phyloP scores from a whole-genome alignment of 139 green algal species.

The Limnomonas spitsbergensis region DNA sequence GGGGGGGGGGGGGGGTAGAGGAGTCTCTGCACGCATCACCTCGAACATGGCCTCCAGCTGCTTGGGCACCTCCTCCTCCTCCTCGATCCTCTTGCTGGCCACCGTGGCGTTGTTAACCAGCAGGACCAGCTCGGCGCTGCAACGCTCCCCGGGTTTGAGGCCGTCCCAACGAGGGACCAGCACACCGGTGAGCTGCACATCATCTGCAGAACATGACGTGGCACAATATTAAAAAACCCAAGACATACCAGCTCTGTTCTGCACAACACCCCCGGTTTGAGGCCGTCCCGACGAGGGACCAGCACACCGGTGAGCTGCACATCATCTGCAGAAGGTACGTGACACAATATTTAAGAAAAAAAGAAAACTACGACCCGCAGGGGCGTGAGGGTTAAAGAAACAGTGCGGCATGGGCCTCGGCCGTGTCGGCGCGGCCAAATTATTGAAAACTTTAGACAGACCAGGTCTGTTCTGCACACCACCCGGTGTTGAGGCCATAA shows the following conservation, averaged over 20 bases:
- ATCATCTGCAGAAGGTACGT: conserved; percentile 53
- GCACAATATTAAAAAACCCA: not conserved
- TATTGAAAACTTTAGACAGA: conserved; percentile 11
- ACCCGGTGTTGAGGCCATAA: conserved; percentile 58
- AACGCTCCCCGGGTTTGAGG: conserved; percentile 50
- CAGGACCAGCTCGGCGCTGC: conserved; percentile 65
- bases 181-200: conserved; percentile 77
- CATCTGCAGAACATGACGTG: conserved; percentile 48
- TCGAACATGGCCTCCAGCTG: conserved; percentile 17
- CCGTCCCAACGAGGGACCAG: conserved; percentile 61
- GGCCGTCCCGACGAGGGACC: conserved; percentile 49
- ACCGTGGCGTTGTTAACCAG: conserved; percentile 40
- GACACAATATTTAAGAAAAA: not conserved
- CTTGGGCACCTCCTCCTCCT: conserved; percentile 20
- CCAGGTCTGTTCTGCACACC: conserved; percentile 66
- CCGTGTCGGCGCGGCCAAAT: too few species aligned
- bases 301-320: conserved; percentile 81
- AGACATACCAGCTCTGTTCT: conserved; percentile 56
- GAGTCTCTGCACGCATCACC: not conserved
- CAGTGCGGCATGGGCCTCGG: too few species aligned
- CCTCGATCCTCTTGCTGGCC: conserved; percentile 11
- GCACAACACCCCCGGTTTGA: conserved; percentile 54
- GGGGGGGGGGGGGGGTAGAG: too few species aligned
- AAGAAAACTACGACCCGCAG: too few species aligned
- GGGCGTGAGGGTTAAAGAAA: too few species aligned